These are phyloP conservation scores for Apiospora hydei DNA, from an alignment of 2,329 filamentous ascomycete genomes.

Conservation along the genomic window DNA sequence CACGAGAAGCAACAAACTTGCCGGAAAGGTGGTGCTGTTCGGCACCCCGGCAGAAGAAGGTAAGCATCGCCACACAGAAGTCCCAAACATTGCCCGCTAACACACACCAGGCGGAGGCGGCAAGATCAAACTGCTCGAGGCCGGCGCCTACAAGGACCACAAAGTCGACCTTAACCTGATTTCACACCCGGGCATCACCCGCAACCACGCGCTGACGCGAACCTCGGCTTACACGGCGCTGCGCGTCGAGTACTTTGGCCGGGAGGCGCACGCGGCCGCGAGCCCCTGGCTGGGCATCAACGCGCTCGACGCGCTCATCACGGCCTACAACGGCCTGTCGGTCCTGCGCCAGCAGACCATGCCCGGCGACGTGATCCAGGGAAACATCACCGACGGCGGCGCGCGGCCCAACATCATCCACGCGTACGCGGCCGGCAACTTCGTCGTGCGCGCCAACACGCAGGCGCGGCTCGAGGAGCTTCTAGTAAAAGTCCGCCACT, in stretches of 20 bases:
- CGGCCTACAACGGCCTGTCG: conserved; percentile 55
- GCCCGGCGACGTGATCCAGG: conserved; percentile 57
- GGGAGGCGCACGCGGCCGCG: conserved; percentile 62
- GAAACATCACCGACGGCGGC: conserved; percentile 61
- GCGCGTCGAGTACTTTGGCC: conserved; percentile 60
- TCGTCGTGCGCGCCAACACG: conserved; percentile 41
- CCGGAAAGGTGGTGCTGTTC: conserved; percentile 54
- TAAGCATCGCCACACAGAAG: conserved; percentile 22
- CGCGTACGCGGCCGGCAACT: conserved; percentile 46
- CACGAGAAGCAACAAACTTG: conserved; percentile 49
- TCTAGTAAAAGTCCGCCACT: conserved; percentile 50
- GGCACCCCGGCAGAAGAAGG: conserved; percentile 64
- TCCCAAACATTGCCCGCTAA: conserved; percentile 24
- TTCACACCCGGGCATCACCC: conserved; percentile 51
- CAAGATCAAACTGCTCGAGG: conserved; percentile 54
- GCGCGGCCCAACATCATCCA: conserved; percentile 64
- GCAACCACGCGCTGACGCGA: conserved; percentile 55
- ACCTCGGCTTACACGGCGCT: conserved; percentile 60
- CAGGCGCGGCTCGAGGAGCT: conserved; percentile 50
- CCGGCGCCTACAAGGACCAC: conserved; percentile 51
- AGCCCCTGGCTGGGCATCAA: conserved; percentile 67
- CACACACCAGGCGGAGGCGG: conserved; percentile 50
- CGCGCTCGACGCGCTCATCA: conserved; percentile 63
- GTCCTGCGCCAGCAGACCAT: conserved; percentile 63
- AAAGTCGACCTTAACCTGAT: conserved; percentile 48